Percentiles rank a stretch among this genome's conserved stretches.
Evolutionary conservation across 371 early-diverging fungal genomes (phyloP).

Genomic region (Saksenaea vasiformis): DNA sequence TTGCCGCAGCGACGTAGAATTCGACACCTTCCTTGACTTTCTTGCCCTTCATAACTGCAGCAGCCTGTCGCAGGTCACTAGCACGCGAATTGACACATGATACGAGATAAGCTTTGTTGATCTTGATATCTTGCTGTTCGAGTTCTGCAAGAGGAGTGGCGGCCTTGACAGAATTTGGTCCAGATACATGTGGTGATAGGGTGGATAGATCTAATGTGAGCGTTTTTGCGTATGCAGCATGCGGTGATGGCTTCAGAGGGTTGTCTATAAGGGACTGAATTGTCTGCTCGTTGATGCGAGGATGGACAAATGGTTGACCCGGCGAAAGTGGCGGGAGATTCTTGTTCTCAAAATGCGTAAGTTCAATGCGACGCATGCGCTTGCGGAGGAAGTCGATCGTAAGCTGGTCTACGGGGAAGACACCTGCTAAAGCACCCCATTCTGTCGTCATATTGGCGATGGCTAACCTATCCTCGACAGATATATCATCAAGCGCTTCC

Average conservation of each 20-base stretch:
- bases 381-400: constrained; percentile 74
- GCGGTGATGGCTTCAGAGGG: constrained; percentile 60
- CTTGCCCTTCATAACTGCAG: constrained; percentile 74
- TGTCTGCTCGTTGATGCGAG: constrained; percentile 70
- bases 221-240: constrained; percentile 82
- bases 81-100: constrained; percentile 93
- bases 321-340: constrained; percentile 38
- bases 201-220: constrained; percentile 88
- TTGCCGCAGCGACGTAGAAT: constrained; percentile 94
- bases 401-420: constrained; percentile 88
- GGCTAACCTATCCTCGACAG: constrained; percentile 89
- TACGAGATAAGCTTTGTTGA: constrained; percentile 96
- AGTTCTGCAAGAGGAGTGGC: constrained; percentile 80
- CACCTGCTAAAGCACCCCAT: constrained; percentile 97
- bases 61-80: constrained; percentile 86
- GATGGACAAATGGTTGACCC: constrained; percentile 58
- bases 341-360: constrained; percentile 55
- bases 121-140: constrained; percentile 66
- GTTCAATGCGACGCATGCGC: constrained; percentile 62
- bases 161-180: constrained; percentile 94
- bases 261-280: constrained; percentile 59
- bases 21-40: constrained; percentile 86
- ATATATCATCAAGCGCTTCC: constrained; percentile 63
- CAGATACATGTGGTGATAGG: constrained; percentile 86
- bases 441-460: constrained; percentile 99